Conservation (phyloP, 495 filamentous ascomycete species). For the Podospora tetraspora region DNA sequence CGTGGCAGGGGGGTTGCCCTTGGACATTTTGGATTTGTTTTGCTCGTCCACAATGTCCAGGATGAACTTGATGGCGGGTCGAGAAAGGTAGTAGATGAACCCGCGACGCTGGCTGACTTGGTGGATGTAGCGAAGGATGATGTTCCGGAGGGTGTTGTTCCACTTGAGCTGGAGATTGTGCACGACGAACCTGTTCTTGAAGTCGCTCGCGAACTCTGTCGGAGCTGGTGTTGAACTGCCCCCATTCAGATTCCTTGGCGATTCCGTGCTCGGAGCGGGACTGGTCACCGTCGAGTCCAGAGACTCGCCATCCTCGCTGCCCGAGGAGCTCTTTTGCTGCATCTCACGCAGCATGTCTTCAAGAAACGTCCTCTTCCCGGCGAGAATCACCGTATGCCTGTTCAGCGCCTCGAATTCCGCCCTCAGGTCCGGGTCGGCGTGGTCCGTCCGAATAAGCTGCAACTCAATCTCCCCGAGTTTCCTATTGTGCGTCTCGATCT, state of each 20-base stretch:
- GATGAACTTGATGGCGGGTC: constrained; percentile 95
- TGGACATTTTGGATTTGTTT: constrained; percentile 54
- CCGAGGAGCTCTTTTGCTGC: constrained; percentile 22
- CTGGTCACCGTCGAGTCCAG: constrained; percentile 6
- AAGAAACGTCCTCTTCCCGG: constrained; percentile 72
- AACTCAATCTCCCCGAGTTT: constrained; percentile 62
- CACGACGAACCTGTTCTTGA: constrained; percentile 96
- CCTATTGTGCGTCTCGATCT: constrained; percentile 65
- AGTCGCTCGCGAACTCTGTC: constrained; percentile 77
- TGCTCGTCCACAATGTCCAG: constrained; percentile 96
- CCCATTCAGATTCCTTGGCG: constrained; percentile 18
- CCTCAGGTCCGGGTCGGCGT: constrained; percentile 47
- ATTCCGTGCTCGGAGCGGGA: constrained; percentile 17
- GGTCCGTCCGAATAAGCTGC: constrained; percentile 51
- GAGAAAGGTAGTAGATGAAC: constrained; percentile 96
- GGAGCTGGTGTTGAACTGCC: constrained; percentile 44
- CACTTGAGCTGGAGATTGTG: constrained; percentile 97
- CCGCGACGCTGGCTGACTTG: constrained; percentile 94
- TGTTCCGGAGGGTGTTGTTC: constrained; percentile 94
- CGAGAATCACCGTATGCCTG: constrained; percentile 63
- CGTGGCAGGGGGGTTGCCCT: constrained; percentile 32
- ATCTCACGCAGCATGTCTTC: constrained; percentile 67
- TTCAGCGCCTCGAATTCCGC: constrained; percentile 62
- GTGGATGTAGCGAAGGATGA: constrained; percentile 94
- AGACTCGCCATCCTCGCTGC: constrained; percentile 15